Conservation (phyloP, 2,329 filamentous ascomycete genomes). For the Ciborinia camelliae region DNA sequence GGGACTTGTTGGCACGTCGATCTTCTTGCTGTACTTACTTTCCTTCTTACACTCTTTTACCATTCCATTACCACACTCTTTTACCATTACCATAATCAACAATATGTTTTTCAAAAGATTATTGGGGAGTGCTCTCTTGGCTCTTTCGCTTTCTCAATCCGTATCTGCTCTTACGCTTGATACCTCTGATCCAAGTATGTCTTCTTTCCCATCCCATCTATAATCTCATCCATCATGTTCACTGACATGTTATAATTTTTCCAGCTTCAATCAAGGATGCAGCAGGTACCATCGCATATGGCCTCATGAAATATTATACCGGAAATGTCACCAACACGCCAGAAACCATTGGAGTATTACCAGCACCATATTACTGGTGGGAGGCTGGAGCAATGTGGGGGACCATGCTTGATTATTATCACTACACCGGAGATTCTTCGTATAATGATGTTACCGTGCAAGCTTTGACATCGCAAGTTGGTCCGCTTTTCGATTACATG, state of each 20-base stretch:
- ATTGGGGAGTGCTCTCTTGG: not conserved
- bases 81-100: slow-evolving; percentile 2
- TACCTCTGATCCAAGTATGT: slow-evolving; percentile 10
- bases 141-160: slow-evolving; percentile 2
- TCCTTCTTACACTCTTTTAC: not conserved
- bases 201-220: not conserved
- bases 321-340: slow-evolving; percentile 56
- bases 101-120: not conserved
- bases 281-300: slow-evolving; percentile 57
- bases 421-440: slow-evolving; percentile 59
- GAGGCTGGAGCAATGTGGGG: slow-evolving; percentile 59
- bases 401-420: slow-evolving; percentile 66
- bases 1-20: not conserved
- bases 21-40: not conserved
- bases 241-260: not conserved
- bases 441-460: slow-evolving; percentile 60
- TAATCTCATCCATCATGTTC: no score
- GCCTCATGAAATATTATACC: slow-evolving; percentile 61
- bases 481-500: slow-evolving; percentile 59
- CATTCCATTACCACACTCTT: not conserved
- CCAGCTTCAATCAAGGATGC: slow-evolving; percentile 60
- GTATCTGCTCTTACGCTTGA: slow-evolving; percentile 15
- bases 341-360: slow-evolving; percentile 59
- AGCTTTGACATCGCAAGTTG: slow-evolving; percentile 58
- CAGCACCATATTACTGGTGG: slow-evolving; percentile 62